Percentiles rank a stretch among this genome's conserved stretches.
phyloP scores from a whole-genome alignment of 2,329 filamentous ascomycete genomes.

The Akanthomyces muscarius region DNA sequence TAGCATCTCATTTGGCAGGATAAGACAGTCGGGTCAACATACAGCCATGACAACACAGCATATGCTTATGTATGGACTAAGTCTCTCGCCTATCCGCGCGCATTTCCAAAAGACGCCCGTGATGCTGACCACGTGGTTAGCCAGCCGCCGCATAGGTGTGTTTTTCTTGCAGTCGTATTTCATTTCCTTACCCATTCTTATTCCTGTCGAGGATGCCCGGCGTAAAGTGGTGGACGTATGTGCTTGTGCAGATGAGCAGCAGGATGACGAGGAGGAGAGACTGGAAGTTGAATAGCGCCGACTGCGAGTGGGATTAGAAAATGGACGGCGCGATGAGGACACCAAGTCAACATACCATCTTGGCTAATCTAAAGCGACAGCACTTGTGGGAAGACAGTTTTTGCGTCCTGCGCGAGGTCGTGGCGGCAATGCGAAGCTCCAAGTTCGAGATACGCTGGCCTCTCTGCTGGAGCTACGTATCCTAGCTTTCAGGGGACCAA shows the following conservation, averaged over 20 bases:
- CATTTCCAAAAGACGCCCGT: slow-evolving; percentile 95
- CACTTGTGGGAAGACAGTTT: too few species aligned
- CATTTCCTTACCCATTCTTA: slow-evolving; percentile 69
- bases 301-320: slow-evolving; percentile 47
- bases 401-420: background rate
- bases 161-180: background rate
- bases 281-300: slow-evolving; percentile 98
- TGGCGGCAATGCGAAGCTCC: slow-evolving; percentile 1
- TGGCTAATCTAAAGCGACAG: slow-evolving; percentile 5
- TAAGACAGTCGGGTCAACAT: slow-evolving; percentile 25
- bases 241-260: slow-evolving; percentile 91
- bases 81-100: slow-evolving; percentile 82
- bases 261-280: slow-evolving; percentile 91
- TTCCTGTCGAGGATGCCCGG: slow-evolving; percentile 88
- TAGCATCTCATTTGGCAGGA: background rate
- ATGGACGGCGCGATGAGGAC: background rate
- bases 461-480: slow-evolving; percentile 11
- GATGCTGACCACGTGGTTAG: slow-evolving; percentile 29
- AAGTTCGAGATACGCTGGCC: slow-evolving; percentile 8
- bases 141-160: background rate
- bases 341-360: slow-evolving; percentile 25
- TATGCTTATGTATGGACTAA: slow-evolving; percentile 93
- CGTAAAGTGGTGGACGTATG: slow-evolving; percentile 87
- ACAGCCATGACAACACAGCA: slow-evolving; percentile 95
- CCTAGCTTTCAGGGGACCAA: slow-evolving; percentile 28